Percentiles rank a stretch among this genome's conserved stretches.
phyloP scores from a whole-genome alignment of 2,329 filamentous ascomycete species.

The Pleurostoma richardsiae region DNA sequence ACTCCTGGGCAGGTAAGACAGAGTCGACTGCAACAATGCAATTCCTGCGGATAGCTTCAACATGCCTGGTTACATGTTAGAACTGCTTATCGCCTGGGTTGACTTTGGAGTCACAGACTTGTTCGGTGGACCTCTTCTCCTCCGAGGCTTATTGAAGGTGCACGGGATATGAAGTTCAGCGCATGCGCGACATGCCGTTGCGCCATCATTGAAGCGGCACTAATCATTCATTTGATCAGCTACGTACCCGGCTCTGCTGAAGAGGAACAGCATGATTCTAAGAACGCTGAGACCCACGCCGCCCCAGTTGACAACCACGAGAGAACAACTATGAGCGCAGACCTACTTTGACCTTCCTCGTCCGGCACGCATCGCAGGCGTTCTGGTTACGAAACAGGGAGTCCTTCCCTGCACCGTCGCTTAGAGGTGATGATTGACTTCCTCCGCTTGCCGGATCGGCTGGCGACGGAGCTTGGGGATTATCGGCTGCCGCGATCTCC shows the following conservation, averaged over 20 bases:
- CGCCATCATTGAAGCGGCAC: slow-evolving; percentile 10
- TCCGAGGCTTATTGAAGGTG: slow-evolving; percentile 18
- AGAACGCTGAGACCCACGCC: too few species aligned
- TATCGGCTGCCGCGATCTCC: not conserved
- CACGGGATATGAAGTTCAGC: slow-evolving; percentile 16
- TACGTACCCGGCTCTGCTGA: not conserved
- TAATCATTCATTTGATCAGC: slow-evolving; percentile 2
- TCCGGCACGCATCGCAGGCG: slow-evolving; percentile 22
- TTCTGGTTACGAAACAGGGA: slow-evolving; percentile 13
- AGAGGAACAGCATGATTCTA: not conserved
- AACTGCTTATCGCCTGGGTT: not conserved
- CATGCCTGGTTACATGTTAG: not conserved
- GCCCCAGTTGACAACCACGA: too few species aligned
- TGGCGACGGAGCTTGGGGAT: not conserved
- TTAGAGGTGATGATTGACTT: not conserved
- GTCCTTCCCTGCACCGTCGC: not conserved
- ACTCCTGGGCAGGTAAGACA: not conserved
- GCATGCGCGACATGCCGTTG: slow-evolving; percentile 15
- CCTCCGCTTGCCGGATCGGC: not conserved
- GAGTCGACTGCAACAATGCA: not conserved
- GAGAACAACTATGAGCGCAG: not conserved
- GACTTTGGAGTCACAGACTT: slow-evolving; percentile 8
- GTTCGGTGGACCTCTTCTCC: slow-evolving; percentile 19
- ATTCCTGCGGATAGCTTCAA: not conserved
- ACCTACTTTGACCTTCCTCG: slow-evolving; percentile 17